Conservation (phyloP, 352 stramenopile genomes). For the Blastocystis sp. region DNA sequence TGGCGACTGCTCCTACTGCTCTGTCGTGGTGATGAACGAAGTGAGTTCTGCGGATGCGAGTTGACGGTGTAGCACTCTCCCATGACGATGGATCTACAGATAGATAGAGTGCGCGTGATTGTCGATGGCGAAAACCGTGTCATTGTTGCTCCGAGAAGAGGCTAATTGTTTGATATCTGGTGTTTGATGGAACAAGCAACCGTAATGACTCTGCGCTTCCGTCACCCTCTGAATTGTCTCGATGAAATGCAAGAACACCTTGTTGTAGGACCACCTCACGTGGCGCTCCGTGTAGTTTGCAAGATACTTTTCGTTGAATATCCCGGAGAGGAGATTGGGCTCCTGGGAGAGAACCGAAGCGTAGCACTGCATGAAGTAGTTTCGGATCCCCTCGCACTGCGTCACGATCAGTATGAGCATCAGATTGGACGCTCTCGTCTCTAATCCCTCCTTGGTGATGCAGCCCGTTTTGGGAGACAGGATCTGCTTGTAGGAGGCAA, state of each 20-base stretch:
- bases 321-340: slow-evolving; percentile 2
- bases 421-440: slow-evolving; percentile 34
- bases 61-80: not conserved
- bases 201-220: not conserved
- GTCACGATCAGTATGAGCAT: slow-evolving; percentile 19
- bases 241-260: slow-evolving; percentile 34
- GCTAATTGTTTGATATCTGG: not conserved
- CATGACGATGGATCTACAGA: slow-evolving; percentile 58
- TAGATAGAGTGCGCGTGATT: slow-evolving; percentile 63
- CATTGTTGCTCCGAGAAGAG: slow-evolving; percentile 38
- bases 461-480: slow-evolving; percentile 44
- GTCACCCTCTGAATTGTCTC: slow-evolving; percentile 4
- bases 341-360: not conserved
- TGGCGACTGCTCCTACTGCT: slow-evolving; percentile 4
- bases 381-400: not conserved
- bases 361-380: not conserved
- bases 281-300: slow-evolving; percentile 31
- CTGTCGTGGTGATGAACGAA: not conserved
- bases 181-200: not conserved
- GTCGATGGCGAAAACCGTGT: slow-evolving; percentile 41
- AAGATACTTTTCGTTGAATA: slow-evolving; percentile 31
- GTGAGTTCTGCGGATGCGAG: not conserved
- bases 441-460: slow-evolving; percentile 45
- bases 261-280: slow-evolving; percentile 30
- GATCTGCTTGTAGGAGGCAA: not conserved